phyloP scores from a whole-genome alignment of 2,329 filamentous ascomycete genomes.

The Macrophomina phaseolina region DNA sequence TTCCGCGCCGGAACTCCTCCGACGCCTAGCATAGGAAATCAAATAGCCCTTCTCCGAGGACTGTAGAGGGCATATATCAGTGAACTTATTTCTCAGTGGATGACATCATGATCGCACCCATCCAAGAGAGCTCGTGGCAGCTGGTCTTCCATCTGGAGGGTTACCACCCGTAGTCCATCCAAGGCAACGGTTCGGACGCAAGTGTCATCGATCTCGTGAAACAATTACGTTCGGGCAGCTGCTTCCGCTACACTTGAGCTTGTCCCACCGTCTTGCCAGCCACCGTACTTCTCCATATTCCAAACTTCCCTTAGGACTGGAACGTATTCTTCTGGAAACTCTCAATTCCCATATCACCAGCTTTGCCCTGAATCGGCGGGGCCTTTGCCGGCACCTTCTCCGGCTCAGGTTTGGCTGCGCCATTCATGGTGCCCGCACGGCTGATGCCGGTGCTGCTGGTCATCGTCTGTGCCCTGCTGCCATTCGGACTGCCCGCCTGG shows the following conservation, averaged over 20 bases:
- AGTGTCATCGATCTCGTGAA: too few relatives aligned
- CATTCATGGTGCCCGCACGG: constrained; percentile 50
- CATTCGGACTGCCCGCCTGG: constrained; percentile 48
- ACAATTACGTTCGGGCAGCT: too few relatives aligned
- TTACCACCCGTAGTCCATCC: too few relatives aligned
- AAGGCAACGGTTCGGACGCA: too few relatives aligned
- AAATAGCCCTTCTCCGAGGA: not conserved
- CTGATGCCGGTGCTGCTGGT: constrained; percentile 46
- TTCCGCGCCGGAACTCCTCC: constrained; percentile 21
- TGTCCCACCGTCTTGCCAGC: not conserved
- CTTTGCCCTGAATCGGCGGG: constrained; percentile 61
- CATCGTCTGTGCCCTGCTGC: constrained; percentile 62
- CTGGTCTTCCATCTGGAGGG: too few relatives aligned
- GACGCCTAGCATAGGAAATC: constrained; percentile 9
- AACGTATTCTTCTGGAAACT: constrained; percentile 75
- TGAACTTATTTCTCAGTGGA: not conserved
- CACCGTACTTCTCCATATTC: not conserved
- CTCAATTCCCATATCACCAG: constrained; percentile 69
- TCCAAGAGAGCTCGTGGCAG: too few relatives aligned
- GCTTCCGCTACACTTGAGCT: too few relatives aligned
- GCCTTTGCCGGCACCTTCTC: constrained; percentile 49
- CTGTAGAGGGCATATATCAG: not conserved
- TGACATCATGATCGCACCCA: too few relatives aligned
- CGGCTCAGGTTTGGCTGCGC: not conserved
- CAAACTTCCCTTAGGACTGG: constrained; percentile 59